Evolutionary conservation across 768 basidiomycete genomes (phyloP).

Genomic region (Lactarius pseudohatsudake): DNA sequence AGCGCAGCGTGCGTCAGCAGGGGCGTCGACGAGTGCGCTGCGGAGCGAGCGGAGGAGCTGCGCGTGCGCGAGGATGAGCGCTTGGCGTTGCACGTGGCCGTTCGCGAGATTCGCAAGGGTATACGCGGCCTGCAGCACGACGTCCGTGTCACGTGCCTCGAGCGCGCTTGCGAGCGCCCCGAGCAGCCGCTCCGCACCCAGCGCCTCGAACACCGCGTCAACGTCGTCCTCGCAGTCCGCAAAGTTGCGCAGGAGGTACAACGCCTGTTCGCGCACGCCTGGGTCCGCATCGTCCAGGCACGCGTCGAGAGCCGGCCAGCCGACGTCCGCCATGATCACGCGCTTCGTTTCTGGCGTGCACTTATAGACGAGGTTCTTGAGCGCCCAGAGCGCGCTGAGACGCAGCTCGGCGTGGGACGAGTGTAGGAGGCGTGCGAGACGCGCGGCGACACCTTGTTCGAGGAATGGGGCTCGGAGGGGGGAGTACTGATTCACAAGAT

Average conservation of each 20-base stretch:
- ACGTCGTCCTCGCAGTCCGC: conserved; percentile 67
- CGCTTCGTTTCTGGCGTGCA: conserved; percentile 59
- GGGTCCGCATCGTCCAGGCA: conserved; percentile 56
- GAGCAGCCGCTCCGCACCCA: conserved; percentile 50
- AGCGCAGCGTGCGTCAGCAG: conserved; percentile 57
- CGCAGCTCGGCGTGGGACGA: conserved; percentile 56
- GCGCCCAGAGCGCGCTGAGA: conserved; percentile 78
- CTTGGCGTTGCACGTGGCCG: conserved; percentile 50
- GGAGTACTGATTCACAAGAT: conserved; percentile 84
- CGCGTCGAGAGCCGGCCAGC: conserved; percentile 62
- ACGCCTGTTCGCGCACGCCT: conserved; percentile 68
- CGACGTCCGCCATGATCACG: conserved; percentile 64
- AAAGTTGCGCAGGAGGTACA: conserved; percentile 65
- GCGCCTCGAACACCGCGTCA: conserved; percentile 53
- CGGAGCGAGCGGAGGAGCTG: conserved; percentile 55
- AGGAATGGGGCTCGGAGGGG: conserved; percentile 73
- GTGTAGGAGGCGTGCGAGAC: conserved; percentile 59
- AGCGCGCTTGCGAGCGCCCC: conserved; percentile 49
- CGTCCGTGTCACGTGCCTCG: conserved; percentile 51
- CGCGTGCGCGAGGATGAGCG: conserved; percentile 50
- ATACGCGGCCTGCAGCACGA: conserved; percentile 58
- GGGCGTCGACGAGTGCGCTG: conserved; percentile 57
- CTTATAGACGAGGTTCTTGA: conserved; percentile 80
- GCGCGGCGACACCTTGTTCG: conserved; percentile 62
- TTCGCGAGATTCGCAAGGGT: conserved; percentile 71